phyloP scores from a whole-genome alignment of 2,329 filamentous ascomycete species.

The Beauveria sp. region DNA sequence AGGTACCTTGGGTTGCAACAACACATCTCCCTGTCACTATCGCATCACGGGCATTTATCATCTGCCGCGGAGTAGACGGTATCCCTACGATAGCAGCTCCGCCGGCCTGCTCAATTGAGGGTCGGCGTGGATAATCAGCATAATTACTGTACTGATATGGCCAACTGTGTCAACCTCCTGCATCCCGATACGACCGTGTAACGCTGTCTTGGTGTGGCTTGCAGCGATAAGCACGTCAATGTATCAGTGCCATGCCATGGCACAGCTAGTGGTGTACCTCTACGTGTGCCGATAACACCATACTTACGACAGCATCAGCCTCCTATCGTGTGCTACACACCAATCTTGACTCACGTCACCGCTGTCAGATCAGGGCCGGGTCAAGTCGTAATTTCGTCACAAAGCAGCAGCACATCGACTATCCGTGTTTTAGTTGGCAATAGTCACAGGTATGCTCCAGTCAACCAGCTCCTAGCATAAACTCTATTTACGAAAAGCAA shows the following conservation, averaged over 20 bases:
- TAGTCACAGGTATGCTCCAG: neutral
- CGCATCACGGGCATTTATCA: neutral
- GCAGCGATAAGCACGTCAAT: neutral
- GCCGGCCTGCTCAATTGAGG: neutral
- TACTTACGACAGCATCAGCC: neutral
- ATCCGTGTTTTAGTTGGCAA: neutral
- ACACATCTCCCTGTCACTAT: neutral
- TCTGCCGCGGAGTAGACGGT: neutral
- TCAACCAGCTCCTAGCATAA: neutral
- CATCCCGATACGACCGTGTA: neutral
- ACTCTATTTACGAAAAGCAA: slow-evolving; percentile 8
- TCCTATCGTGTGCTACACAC: neutral
- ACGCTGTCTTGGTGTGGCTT: neutral
- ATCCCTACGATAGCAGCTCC: neutral
- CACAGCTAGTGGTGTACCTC: neutral
- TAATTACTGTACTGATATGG: neutral
- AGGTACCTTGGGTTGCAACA: neutral
- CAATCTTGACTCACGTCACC: neutral
- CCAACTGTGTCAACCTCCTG: neutral
- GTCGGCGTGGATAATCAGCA: neutral
- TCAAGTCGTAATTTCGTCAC: neutral
- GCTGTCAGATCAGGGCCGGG: neutral
- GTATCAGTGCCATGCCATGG: slow-evolving; percentile 1
- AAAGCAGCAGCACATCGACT: neutral
- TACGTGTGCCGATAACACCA: slow-evolving; percentile 5